Evolutionary conservation across 1,284 basidiomycete genomes (phyloP), one percentile per base, ranked within the genome.

Genomic region (Ustilago curta): DNA sequence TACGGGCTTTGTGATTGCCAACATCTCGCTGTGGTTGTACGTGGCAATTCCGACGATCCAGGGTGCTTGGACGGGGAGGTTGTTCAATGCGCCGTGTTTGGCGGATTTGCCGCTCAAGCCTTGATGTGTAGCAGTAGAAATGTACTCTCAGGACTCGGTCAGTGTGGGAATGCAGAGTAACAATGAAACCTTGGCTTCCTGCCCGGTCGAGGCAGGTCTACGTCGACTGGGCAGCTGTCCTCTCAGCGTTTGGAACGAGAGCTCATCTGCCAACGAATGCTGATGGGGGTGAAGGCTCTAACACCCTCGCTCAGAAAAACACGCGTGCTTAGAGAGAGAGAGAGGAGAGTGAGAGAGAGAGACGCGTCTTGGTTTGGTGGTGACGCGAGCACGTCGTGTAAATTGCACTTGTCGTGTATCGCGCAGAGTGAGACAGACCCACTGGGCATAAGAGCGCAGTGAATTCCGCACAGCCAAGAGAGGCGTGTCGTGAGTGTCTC

Each of bases 51-150:
- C 80, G n/a, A 82, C 80, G 27, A 58, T 56, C 16, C 53, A 31
- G 19, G 80, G 80, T 3, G 78, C 77, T 43, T 69, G 70, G 57
- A 63, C 53, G 44, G 80, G 79, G 3, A 58, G 65, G 21, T 59
- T 82, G 39, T 68, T 82, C 25, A 62, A 74, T 47, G 80, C 80
- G 16, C 80, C 80, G 29, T 82, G 80, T 60, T 51, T 82, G 9
- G 80, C 80, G 9, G 73, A 78, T 50, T 49, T 81, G 27, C 79
- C 80, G 25, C 63, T 82, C 25, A 76, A 71, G 62, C 56, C 55
- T 3, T 70, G 27, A 40, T 16, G 7, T 3, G 21, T 25, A 27
- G 27, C 3, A n/a, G 5, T 16, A 5, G 23, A 3, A 21, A 31
- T 31, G 19, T 42, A 19, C 18, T 37, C 19, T n/a, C 19, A 39